These are phyloP conservation scores for Selaginella moellendorffii DNA, from an alignment of 75 land plant species.

Conservation along the genomic window DNA sequence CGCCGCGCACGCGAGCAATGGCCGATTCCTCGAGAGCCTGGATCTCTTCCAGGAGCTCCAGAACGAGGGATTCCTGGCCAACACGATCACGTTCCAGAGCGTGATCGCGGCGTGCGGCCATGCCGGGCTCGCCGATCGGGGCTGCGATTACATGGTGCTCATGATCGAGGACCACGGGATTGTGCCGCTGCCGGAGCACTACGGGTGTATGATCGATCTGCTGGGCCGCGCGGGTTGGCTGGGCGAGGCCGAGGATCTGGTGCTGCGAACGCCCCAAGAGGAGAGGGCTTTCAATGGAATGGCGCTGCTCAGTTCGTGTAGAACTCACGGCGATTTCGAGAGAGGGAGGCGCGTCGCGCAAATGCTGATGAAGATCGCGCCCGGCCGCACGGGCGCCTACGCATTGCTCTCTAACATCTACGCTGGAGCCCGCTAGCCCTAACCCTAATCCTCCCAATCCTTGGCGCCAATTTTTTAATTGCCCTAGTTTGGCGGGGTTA, in stretches of 20 bases:
- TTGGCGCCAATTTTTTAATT: too few species aligned
- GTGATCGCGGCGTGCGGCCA: not conserved
- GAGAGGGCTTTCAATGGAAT: not conserved
- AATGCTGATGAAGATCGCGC: not conserved
- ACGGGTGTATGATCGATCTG: constrained; percentile 7
- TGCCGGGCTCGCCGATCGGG: not conserved
- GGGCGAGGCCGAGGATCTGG: constrained; percentile 1
- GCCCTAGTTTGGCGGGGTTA: too few species aligned
- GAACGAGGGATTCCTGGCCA: not conserved
- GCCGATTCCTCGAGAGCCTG: not conserved
- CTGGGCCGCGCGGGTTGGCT: not conserved
- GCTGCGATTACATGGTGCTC: not conserved
- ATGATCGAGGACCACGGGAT: constrained; percentile 6
- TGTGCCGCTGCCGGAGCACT: not conserved
- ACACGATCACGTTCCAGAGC: not conserved
- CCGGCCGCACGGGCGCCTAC: not conserved
- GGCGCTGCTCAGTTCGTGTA: constrained; percentile 1
- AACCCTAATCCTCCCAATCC: too few species aligned
- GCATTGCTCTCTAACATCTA: not conserved
- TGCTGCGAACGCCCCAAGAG: not conserved
- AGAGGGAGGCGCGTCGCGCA: not conserved
- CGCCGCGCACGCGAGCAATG: not conserved
- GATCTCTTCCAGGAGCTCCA: not conserved
- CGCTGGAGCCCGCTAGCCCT: too few species aligned
- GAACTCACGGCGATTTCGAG: not conserved